phyloP scores from a whole-genome alignment of 495 filamentous ascomycete species.

The Penicillium cosmopolitanum region DNA sequence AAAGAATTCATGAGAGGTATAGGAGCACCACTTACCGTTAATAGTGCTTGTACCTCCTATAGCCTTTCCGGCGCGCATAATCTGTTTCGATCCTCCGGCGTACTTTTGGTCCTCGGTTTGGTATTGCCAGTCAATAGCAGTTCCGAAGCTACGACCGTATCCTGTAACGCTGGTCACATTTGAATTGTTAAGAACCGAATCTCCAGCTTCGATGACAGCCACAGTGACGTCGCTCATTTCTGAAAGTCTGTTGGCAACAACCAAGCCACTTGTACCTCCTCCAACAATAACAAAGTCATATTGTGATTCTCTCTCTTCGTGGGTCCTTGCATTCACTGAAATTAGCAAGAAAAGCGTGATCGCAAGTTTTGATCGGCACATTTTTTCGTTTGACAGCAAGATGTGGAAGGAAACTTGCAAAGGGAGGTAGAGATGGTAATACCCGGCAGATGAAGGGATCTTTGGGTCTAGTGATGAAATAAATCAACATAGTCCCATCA shows the following conservation, averaged over 20 bases:
- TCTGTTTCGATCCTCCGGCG: constrained; percentile 16
- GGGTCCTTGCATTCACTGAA: no score
- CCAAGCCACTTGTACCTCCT: constrained; percentile 39
- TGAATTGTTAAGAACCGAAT: constrained; percentile 34
- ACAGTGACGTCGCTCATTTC: constrained; percentile 50
- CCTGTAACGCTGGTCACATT: constrained; percentile 17
- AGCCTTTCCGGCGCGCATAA: constrained; percentile 31
- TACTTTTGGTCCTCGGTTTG: constrained; percentile 19
- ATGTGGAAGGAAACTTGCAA: no score
- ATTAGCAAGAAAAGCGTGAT: no score
- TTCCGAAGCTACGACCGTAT: constrained; percentile 42
- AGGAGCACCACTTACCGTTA: constrained; percentile 51
- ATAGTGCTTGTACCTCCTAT: constrained; percentile 60
- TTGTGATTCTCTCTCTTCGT: no score
- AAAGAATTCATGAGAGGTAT: no score
- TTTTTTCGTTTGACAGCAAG: no score
- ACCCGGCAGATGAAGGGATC: no score
- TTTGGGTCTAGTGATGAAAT: no score
- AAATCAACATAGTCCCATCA: no score
- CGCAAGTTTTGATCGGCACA: no score
- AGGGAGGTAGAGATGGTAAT: no score
- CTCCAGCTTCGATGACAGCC: constrained; percentile 58
- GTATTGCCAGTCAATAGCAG: constrained; percentile 21
- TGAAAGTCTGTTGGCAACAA: constrained; percentile 43
- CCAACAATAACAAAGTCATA: constrained; percentile 41